Evolutionary conservation across 129 eudicot species (phyloP).

Genomic region (Erigeron canadensis): DNA sequence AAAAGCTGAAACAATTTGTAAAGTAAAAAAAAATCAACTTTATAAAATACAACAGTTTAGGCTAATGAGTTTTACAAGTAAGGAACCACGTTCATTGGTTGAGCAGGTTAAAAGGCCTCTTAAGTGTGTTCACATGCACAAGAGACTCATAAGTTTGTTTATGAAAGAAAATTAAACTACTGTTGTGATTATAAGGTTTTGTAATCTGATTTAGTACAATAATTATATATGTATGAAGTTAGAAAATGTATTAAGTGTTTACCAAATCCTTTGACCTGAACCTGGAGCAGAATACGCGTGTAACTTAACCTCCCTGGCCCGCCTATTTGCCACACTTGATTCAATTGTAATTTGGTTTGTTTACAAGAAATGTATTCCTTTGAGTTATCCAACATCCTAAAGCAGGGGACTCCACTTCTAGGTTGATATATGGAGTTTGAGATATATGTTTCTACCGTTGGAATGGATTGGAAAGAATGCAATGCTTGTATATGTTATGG

Average conservation of each 20-base stretch:
- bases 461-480: conserved; percentile 98
- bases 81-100: too few species aligned
- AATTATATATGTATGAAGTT: too few species aligned
- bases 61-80: not conserved
- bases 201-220: not conserved
- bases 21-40: too few species aligned
- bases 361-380: not conserved
- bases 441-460: conserved; percentile 54
- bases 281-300: too few species aligned
- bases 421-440: conserved; percentile 66
- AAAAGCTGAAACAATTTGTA: too few species aligned
- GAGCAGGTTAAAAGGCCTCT: not conserved
- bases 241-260: not conserved
- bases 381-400: conserved; percentile 5
- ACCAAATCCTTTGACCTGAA: not conserved
- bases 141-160: too few species aligned
- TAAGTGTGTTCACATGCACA: not conserved
- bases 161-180: not conserved
- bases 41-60: not conserved
- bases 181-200: not conserved
- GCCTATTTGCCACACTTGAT: not conserved
- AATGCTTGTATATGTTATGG: conserved; percentile 91
- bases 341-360: not conserved
- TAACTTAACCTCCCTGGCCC: too few species aligned
- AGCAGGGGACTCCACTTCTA: conserved; percentile 19